These are phyloP conservation scores for Musa schizocarpa DNA, from an alignment of 176 grass and related monocot genomes.

Conservation along the genomic window DNA sequence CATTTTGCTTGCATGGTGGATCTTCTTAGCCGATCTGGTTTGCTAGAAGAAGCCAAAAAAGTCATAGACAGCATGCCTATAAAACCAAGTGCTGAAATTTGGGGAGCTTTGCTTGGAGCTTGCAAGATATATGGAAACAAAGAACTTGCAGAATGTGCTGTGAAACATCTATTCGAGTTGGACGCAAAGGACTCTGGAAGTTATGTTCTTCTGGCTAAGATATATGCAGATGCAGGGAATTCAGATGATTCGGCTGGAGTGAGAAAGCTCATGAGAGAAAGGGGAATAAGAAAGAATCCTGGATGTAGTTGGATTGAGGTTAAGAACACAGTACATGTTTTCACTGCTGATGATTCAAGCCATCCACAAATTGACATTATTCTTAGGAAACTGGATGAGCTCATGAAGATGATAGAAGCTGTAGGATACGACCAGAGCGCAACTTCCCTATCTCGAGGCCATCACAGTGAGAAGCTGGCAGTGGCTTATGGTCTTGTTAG, in stretches of 20 bases:
- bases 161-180: constrained; percentile 68
- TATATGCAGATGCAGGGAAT: constrained; percentile 74
- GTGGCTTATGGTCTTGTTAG: constrained; percentile 74
- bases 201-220: constrained; percentile 81
- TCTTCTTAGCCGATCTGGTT: constrained; percentile 69
- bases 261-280: constrained; percentile 84
- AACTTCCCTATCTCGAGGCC: constrained; percentile 28
- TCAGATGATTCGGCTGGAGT: constrained; percentile 65
- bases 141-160: constrained; percentile 63
- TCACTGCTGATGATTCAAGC: constrained; percentile 66
- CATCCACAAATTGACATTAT: constrained; percentile 60
- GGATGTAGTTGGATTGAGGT: constrained; percentile 91
- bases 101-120: constrained; percentile 75
- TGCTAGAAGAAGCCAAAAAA: constrained; percentile 65
- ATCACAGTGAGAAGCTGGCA: constrained; percentile 88
- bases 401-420: constrained; percentile 48
- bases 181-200: constrained; percentile 76
- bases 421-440: constrained; percentile 48
- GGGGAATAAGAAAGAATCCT: constrained; percentile 77
- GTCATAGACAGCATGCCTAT: constrained; percentile 73
- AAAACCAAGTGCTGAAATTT: constrained; percentile 69
- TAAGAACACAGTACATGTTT: constrained; percentile 68
- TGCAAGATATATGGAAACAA: constrained; percentile 66
- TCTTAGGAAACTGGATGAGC: constrained; percentile 46
- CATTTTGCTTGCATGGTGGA: constrained; percentile 96